phyloP scores from a whole-genome alignment of 2,329 filamentous ascomycete species.

The Ophiocordyceps camponoti-rufipedis region DNA sequence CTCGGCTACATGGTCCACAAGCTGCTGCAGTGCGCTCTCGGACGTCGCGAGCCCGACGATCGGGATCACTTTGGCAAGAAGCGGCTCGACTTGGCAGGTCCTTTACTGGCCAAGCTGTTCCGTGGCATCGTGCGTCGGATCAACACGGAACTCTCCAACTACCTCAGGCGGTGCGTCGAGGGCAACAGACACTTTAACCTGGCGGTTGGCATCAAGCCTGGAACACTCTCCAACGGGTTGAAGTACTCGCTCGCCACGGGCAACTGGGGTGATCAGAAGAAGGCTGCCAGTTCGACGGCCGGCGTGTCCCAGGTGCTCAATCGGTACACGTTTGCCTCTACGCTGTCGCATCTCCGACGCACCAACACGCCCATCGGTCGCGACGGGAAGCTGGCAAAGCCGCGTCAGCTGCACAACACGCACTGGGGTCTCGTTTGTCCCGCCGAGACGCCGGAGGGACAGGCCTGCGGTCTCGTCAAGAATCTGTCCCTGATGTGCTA shows the following conservation, averaged over 20 bases:
- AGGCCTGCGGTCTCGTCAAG: slow-evolving; percentile 96
- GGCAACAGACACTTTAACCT: slow-evolving; percentile 78
- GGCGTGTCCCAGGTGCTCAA: slow-evolving; percentile 97
- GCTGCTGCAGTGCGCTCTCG: slow-evolving; percentile 80
- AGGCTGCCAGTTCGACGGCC: slow-evolving; percentile 82
- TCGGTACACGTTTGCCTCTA: slow-evolving; percentile 93
- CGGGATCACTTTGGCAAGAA: slow-evolving; percentile 99
- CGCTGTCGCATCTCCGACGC: slow-evolving; percentile 84
- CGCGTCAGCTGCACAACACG: slow-evolving; percentile 92
- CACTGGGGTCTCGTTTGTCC: slow-evolving; percentile 97
- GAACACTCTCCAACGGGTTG: slow-evolving; percentile 78
- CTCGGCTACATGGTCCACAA: slow-evolving; percentile 98
- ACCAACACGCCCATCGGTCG: slow-evolving; percentile 96
- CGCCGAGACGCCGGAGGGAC: slow-evolving; percentile 92
- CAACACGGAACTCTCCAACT: slow-evolving; percentile 77
- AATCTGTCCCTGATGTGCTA: slow-evolving; percentile 97
- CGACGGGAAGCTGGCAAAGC: slow-evolving; percentile 96
- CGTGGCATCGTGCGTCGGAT: slow-evolving; percentile 79
- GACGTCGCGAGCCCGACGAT: slow-evolving; percentile 85
- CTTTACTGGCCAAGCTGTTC: slow-evolving; percentile 90
- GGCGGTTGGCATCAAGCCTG: slow-evolving; percentile 76
- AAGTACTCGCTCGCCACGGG: slow-evolving; percentile 96
- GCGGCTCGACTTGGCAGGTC: slow-evolving; percentile 84
- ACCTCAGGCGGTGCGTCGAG: slow-evolving; percentile 85
- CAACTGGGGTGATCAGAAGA: slow-evolving; percentile 99